Percentiles rank a stretch among this genome's conserved stretches.
Evolutionary conservation across 352 stramenopile species (phyloP).

Genomic region (Phytophthora vignae): DNA sequence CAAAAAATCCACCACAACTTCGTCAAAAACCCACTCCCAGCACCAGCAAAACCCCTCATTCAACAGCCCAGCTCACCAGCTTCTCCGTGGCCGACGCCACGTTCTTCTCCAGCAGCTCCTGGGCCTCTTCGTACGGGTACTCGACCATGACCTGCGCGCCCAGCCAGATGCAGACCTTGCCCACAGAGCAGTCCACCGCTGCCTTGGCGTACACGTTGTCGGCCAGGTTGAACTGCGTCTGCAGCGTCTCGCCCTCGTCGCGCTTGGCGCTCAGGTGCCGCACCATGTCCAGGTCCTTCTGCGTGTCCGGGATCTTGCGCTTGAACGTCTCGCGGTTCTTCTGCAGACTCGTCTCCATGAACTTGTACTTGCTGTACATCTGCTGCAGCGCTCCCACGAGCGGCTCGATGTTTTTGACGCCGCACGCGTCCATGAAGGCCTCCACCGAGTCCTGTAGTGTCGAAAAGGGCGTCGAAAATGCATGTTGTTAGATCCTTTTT

Average conservation of each 20-base stretch:
- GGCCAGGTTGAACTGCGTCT: slow-evolving; percentile 94
- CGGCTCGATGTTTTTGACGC: slow-evolving; percentile 71
- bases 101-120: slow-evolving; percentile 89
- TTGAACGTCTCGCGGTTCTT: slow-evolving; percentile 90
- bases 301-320: slow-evolving; percentile 92
- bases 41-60: neutral
- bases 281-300: slow-evolving; percentile 78
- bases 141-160: slow-evolving; percentile 98
- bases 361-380: slow-evolving; percentile 93
- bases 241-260: slow-evolving; percentile 81
- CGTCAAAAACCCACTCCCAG: slow-evolving; percentile 1
- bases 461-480: slow-evolving; percentile 7
- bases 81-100: slow-evolving; percentile 73
- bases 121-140: slow-evolving; percentile 97
- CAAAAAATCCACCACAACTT: slow-evolving; percentile 1
- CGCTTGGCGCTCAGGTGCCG: slow-evolving; percentile 63
- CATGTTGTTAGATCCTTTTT: neutral
- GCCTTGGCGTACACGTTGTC: slow-evolving; percentile 97
- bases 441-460: slow-evolving; percentile 71
- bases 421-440: slow-evolving; percentile 65
- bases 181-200: slow-evolving; percentile 88
- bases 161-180: slow-evolving; percentile 97
- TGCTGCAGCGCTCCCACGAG: slow-evolving; percentile 85
- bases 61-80: slow-evolving; percentile 48
- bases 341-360: slow-evolving; percentile 89